Evolutionary conservation across 2,329 filamentous ascomycete species (phyloP), one percentile per base, ranked within the genome.

Genomic region (Colletotrichum gigasporum): DNA sequence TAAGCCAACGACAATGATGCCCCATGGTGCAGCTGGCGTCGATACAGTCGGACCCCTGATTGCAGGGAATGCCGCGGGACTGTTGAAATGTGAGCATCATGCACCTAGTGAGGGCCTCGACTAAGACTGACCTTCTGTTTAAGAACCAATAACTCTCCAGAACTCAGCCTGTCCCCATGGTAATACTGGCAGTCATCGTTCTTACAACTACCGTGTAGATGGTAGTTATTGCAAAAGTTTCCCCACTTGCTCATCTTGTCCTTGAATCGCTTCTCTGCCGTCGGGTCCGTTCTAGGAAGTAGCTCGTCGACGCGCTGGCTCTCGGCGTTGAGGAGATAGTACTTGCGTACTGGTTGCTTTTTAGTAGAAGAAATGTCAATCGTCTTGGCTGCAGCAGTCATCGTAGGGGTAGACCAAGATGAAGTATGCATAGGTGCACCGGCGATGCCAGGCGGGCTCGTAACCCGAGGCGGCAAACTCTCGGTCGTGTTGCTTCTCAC

Each of bases 261-360:
- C 12, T 56, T 59, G n/a, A 75, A 66, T 0, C 62, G 35, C 28
- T 70, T 67, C 8, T 71, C 67, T 2, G 66, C 68, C 1, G 51
- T 34, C 0, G 58, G 30, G 18, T 74, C 70, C 2, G 62, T 32
- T n/a, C 69, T 69, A 2, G 70, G 67, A 16, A 76, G 65, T 1
- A 68, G 69, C 28, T 71, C 68, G 48, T 77, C 75, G 11, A 77
- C 39, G n/a, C 75, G 74, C 68, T 76, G 68, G 30, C 70, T 62
- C 28, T 71, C 60, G 14, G 65, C 68, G 68, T 77, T 77, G 22
- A 77, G 58, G n/a, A 70, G 69, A 34, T 69, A 71, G 50, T 62
- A 75, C 44, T 70, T 69, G 18, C 64, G 69, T 2, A 16, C 48
- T 7, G 37, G 52, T 1, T 50, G 11, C 39, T 67, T 68, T 65